phyloP scores from a whole-genome alignment of 179 eudicot species.

The Beta lomatogona region DNA sequence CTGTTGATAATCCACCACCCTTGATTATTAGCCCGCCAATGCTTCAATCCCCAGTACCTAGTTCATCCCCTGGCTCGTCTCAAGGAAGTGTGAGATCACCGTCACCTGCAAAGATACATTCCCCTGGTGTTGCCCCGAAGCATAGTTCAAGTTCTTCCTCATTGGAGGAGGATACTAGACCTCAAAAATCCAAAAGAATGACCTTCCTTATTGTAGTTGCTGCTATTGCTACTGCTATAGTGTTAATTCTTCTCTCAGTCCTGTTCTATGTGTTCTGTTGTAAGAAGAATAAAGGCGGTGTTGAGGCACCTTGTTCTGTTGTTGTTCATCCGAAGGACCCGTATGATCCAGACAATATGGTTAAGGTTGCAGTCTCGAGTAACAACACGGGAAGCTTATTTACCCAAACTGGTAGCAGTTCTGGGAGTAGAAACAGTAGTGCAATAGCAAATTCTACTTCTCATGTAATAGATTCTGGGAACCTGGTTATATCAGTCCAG shows the following conservation, averaged over 20 bases:
- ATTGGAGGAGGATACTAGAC: background rate
- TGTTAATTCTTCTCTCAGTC: conserved; percentile 30
- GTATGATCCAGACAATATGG: conserved; percentile 40
- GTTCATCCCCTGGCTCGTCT: conserved; percentile 24
- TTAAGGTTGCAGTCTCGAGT: conserved; percentile 44
- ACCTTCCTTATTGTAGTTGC: conserved; percentile 17
- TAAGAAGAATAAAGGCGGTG: conserved; percentile 34
- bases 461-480: conserved; percentile 47
- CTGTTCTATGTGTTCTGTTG: conserved; percentile 27
- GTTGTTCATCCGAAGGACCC: conserved; percentile 54
- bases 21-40: conserved; percentile 13
- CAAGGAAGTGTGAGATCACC: conserved; percentile 25
- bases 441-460: conserved; percentile 29
- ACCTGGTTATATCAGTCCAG: conserved; percentile 48
- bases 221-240: conserved; percentile 25
- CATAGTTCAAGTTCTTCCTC: conserved; percentile 19
- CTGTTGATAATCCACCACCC: conserved; percentile 29
- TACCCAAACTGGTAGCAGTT: conserved; percentile 36
- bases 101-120: conserved; percentile 18
- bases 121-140: conserved; percentile 21
- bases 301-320: conserved; percentile 33
- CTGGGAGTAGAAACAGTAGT: conserved; percentile 35
- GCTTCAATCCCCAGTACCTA: conserved; percentile 24
- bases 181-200: conserved; percentile 25
- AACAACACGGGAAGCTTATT: conserved; percentile 40